Conservation (phyloP, 1,284 basidiomycete genomes). For the Entoloma clypeatum region DNA sequence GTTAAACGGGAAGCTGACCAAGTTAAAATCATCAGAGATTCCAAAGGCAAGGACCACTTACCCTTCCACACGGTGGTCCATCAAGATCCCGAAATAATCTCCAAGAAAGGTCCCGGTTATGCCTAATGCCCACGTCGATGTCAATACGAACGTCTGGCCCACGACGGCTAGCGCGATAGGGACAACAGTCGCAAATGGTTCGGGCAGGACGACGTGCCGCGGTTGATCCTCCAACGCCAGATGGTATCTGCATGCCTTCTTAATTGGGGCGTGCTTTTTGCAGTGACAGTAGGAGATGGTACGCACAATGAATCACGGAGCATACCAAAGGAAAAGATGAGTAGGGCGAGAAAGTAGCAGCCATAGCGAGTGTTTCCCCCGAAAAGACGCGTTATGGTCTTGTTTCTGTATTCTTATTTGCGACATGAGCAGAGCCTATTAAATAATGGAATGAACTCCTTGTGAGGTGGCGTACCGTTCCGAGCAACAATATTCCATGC, state of each 20-base stretch:
- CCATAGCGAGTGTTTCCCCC: conserved; percentile 72
- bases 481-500: conserved; percentile 96
- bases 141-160: conserved; percentile 82
- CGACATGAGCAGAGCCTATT: no score
- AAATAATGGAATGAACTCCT: no score
- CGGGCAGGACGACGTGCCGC: conserved; percentile 48
- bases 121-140: conserved; percentile 89
- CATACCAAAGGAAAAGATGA: conserved; percentile 86
- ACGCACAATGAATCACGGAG: conserved; percentile 84
- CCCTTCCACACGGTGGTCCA: conserved; percentile 82
- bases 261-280: background rate
- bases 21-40: background rate
- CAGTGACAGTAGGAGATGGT: background rate
- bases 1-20: conserved; percentile 84
- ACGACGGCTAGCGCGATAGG: conserved; percentile 64
- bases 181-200: conserved; percentile 55
- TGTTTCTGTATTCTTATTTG: conserved; percentile 77
- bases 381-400: conserved; percentile 80
- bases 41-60: conserved; percentile 18
- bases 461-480: conserved; percentile 61
- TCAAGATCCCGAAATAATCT: conserved; percentile 98
- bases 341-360: conserved; percentile 88
- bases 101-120: conserved; percentile 94
- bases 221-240: conserved; percentile 75
- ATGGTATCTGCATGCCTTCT: conserved; percentile 52